Base-by-base conservation (phyloP, 305 asterid genomes). In the Fraxinus velutina region DNA sequence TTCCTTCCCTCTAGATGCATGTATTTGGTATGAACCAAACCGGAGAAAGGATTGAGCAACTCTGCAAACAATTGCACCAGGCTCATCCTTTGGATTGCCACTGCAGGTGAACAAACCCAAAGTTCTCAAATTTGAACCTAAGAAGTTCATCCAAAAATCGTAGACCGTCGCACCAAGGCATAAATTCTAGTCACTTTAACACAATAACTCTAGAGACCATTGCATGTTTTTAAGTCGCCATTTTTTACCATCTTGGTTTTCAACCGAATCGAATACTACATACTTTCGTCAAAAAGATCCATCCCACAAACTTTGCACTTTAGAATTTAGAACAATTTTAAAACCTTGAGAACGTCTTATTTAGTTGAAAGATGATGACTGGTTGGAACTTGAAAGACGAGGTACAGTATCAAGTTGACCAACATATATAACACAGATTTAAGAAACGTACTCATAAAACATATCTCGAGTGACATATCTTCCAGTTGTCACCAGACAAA, bases 51-150 rank as follows among this genome's bases (percentile, higher is more conserved):
- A 96, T 81, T 84, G 97, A 74, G 99, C 92, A 77, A 93, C 97
- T 87, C 99, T 88, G 89, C 99, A 94, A 68, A 94, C 97, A 86
- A 96, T 83, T 80, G 99, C 99, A 79, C 99, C 99, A n/a, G 97
- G 97, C 85, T 96, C 99, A 60, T 96, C 98, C 91, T 94, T 96
- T 50, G 98, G 97, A 82, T 96, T 93, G 79, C 97, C 97, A 89
- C 99, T 96, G 94, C 92, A 90, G 7, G 86, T 64, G 83, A 83
- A 86, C 62, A 32, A 83, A 52, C 8, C 60, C 84, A 21, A 60
- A 75, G 72, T 52, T 83, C 83, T 76, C 57, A 82, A 34, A 70
- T 60, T 77, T 21, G 50, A 39, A 86, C 76, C 83, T 44, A 55
- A 73, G 39, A 71, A 36, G 73, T 47, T 39, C 6, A 68, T 68